Evolutionary conservation across 768 basidiomycete genomes (phyloP), one percentile per base, ranked within the genome.

Genomic region (Agaricus subrufescens): DNA sequence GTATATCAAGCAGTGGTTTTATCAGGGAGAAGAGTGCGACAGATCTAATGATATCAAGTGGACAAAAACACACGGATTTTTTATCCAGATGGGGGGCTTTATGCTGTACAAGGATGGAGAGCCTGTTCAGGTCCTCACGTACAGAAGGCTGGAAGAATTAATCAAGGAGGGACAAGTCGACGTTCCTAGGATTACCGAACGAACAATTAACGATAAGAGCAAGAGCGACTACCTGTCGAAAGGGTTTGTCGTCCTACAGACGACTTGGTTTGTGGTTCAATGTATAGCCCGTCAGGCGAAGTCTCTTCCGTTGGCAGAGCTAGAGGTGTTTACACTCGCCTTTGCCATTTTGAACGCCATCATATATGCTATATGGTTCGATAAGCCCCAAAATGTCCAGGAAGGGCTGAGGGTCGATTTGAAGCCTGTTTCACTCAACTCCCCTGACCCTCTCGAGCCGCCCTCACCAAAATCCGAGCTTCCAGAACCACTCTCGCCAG

Each of bases 151-250:
- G 12, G 37, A 56, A 5, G 37, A 34, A 2, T 43, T 58, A 4
- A n/a, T 42, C 27, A 7, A 14, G 11, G 29, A 23, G 12, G 44
- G 50, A 11, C 12, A 52, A 39, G 52, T 61, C 9, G 44, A 58
- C 26, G 48, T 58, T 14, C 58, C 60, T 11, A 43, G 50, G n/a
- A 49, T 62, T 37, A 46, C 56, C 8, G 50, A 58, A 29, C 50
- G 53, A 38, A 52, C 58, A 10, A 67, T 70, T 45, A 48, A 54
- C 27, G 63, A 68, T 62, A 61, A 61, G 29, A 68, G 66, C 60
- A 68, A 68, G 45, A 63, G 58, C 0, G 62, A 68, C 30, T 57
- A 52, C 12, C 55, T 70, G 8, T 52, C 63, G 8, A 69, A 68
- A 38, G 39, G 47, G 4, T 40, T 70, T 12, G 58, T 66, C 6